Evolutionary conservation across 2,329 filamentous ascomycete species (phyloP), one percentile per base, ranked within the genome.

Genomic region (Botryotinia narcissicola): DNA sequence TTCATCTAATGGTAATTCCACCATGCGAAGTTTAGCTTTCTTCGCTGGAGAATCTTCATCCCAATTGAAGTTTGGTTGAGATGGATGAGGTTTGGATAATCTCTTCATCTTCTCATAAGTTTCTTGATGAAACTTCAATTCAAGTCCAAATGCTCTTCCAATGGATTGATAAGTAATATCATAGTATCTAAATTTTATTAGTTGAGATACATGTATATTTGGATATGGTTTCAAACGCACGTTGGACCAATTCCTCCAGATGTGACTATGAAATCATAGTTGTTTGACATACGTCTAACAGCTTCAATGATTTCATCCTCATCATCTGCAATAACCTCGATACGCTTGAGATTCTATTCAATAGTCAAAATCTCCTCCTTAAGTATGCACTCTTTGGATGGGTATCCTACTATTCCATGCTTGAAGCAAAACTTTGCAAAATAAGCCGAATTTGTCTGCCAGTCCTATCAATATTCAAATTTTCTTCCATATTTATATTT

Each of bases 91-190:
- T 81, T 90, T 92, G 44, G 92, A 93, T 14, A 97, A 86, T 75
- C 84, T 86, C 84, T 93, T 95, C 96, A 98, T 98, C 80, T 91
- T 90, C 76, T 89, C 87, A 78, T 92, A 92, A 0, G 95, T 91
- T 73, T 89, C 88, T 61, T 93, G 84, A 84, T 98, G 93, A 42
- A 97, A 87, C 77, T 91, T 88, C 29, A 98, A 85, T 22, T 91
- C 88, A 12, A 98, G 86, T 61, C 86, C 84, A 82, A 98, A 98
- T 12, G 95, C 96, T 81, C 94, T 94, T 76, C 93, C 95, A 81
- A 99, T 97, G 57, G 94, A 95, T 80, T 93, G 87, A 84, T 99
- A 99, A 40, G 96, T 98, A 78, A 98, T 98, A 81, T 99, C 96
- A 83, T 99, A 96, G 85, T 98, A 95, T 73, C 93, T 97, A 63